Percentiles rank a stretch among this genome's conserved stretches.
Evolutionary conservation across 331 rosid genomes (phyloP).

Genomic region (Quercus tomentella): DNA sequence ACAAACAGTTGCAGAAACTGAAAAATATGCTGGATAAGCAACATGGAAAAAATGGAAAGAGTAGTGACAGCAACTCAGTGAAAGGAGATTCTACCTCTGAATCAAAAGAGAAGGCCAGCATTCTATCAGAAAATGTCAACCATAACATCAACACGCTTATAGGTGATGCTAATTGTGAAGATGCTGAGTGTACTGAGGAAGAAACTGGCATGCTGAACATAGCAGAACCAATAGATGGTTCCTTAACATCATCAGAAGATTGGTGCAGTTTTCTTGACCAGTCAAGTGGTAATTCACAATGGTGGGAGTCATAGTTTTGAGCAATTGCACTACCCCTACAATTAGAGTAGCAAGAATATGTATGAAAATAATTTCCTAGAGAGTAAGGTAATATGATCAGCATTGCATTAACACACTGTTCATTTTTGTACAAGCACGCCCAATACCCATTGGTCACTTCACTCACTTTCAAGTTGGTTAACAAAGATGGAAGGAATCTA

Average conservation of each 20-base stretch:
- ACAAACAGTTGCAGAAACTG: constrained; percentile 66
- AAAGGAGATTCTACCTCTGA: constrained; percentile 35
- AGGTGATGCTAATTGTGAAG: not conserved
- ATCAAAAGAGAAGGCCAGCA: constrained; percentile 35
- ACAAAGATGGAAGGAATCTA: too few relatives aligned
- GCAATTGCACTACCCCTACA: not conserved
- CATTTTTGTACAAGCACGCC: too few relatives aligned
- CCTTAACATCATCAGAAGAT: constrained; percentile 65
- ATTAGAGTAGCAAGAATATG: not conserved
- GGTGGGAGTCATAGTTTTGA: constrained; percentile 81
- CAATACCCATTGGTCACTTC: too few relatives aligned
- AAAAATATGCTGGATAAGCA: constrained; percentile 48
- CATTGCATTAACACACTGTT: not conserved
- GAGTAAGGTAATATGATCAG: not conserved
- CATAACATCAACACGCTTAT: constrained; percentile 47
- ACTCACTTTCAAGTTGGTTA: not conserved
- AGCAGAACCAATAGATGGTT: constrained; percentile 47
- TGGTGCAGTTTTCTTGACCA: constrained; percentile 58
- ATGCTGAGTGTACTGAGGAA: constrained; percentile 21
- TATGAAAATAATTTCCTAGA: not conserved
- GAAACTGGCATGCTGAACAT: constrained; percentile 40
- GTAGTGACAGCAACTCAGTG: constrained; percentile 52
- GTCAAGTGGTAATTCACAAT: constrained; percentile 46
- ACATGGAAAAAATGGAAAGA: constrained; percentile 29
- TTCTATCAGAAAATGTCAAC: constrained; percentile 55